Base-by-base conservation (phyloP, 371 early-diverging fungal species). In the Rhizomucor pusillus region DNA sequence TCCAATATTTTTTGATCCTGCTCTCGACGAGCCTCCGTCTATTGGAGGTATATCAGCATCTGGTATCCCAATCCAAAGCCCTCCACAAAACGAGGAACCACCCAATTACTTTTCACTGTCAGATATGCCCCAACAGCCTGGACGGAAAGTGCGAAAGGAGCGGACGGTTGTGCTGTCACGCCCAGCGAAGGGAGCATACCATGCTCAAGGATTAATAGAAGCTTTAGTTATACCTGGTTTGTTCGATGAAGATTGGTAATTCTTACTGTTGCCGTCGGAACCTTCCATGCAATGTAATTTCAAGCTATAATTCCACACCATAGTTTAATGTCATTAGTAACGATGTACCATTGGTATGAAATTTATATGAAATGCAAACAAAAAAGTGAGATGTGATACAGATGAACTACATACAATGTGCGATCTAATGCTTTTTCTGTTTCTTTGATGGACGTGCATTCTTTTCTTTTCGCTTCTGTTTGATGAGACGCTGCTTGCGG, bases 391-490 rank as follows among this genome's bases (percentile, higher is more conserved):
- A 29, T 29, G 29, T 29, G 29, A 29, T 29, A 29, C 29, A 29
- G 7, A 29, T 29, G 29, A 29, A n/a, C 7, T 29, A 29, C 29
- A 29, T 29, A 29, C 29, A 29, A 29, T 5, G 29, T 29, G 29
- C 29, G 29, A 29, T 7, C 18, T 24, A 46, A 52, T 52, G 54
- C 37, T 53, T 50, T 53, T 48, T 35, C 18, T 47, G 18, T 43
- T 62, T 66, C 34, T 59, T 69, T 11, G 63, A 58, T 40, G 77
- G 78, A 3, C 87, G 82, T 18, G 78, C 88, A 11, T 84, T 88
- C 73, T 89, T 89, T 23, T 74, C 89, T 41, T 80, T 71, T 55
- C 92, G 56, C 67, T 86, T 83, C 62, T 94, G 93, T 70, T 89
- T 87, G 36, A 70, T 63, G 63, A 85, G 77, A 61, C 95, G 77